phyloP scores from a whole-genome alignment of 352 stramenopile genomes.

The Phytophthora palmivora region DNA sequence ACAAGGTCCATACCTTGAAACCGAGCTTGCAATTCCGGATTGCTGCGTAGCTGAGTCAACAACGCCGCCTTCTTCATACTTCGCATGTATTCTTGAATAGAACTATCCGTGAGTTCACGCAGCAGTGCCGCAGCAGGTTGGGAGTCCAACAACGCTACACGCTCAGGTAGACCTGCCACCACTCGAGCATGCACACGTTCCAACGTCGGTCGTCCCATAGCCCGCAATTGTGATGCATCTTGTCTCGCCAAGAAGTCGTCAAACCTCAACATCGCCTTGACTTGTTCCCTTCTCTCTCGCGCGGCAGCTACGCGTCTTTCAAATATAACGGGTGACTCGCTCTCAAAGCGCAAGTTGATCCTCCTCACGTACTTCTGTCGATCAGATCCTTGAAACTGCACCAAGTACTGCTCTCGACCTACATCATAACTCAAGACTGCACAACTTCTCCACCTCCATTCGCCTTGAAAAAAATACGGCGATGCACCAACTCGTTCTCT shows the following conservation, averaged over 20 bases:
- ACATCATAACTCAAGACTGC: conserved; percentile 71
- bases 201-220: conserved; percentile 83
- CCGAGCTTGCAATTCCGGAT: conserved; percentile 66
- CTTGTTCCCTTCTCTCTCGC: conserved; percentile 60
- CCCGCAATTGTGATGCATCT: conserved; percentile 65
- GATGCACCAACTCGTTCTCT: conserved; percentile 53
- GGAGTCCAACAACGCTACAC: conserved; percentile 65
- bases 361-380: conserved; percentile 87
- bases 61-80: conserved; percentile 94
- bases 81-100: conserved; percentile 90
- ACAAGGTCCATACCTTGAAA: conserved; percentile 78
- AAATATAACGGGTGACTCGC: conserved; percentile 74
- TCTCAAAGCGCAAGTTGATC: conserved; percentile 94
- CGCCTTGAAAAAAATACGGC: conserved; percentile 85
- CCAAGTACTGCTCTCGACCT: conserved; percentile 70
- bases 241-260: conserved; percentile 92
- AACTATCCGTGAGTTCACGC: conserved; percentile 86
- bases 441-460: conserved; percentile 87
- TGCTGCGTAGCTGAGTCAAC: conserved; percentile 60
- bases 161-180: conserved; percentile 75
- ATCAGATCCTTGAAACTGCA: conserved; percentile 89
- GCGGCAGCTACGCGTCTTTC: conserved; percentile 79
- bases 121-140: conserved; percentile 70
- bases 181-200: conserved; percentile 88
- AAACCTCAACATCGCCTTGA: conserved; percentile 91